Percentiles rank a stretch among this genome's conserved stretches.
Evolutionary conservation across 2,329 filamentous ascomycete genomes (phyloP).

Genomic region (Scopulariopsis brevicaulis): DNA sequence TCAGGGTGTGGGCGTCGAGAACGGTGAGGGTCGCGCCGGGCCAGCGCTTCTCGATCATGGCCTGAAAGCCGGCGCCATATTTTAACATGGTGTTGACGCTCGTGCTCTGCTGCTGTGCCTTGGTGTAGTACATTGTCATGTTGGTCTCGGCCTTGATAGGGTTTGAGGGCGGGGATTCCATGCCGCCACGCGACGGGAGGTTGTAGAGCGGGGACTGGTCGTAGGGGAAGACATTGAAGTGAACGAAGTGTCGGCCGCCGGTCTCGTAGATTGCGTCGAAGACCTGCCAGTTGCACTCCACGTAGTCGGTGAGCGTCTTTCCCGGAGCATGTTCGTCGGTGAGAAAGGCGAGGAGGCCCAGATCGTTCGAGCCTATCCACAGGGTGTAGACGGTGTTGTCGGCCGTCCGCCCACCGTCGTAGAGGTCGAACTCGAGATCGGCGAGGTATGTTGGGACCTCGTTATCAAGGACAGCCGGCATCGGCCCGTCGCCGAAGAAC

Average conservation of each 20-base stretch:
- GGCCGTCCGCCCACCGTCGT: constrained; percentile 31
- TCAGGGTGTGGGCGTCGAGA: constrained; percentile 54
- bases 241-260: constrained; percentile 59
- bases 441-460: constrained; percentile 44
- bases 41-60: constrained; percentile 32
- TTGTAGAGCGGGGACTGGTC: constrained; percentile 59
- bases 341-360: constrained; percentile 55
- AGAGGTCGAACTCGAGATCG: constrained; percentile 28
- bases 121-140: constrained; percentile 30
- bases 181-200: constrained; percentile 26
- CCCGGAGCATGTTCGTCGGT: constrained; percentile 48
- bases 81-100: constrained; percentile 35
- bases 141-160: constrained; percentile 21
- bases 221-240: constrained; percentile 58
- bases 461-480: constrained; percentile 53
- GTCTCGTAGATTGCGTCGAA: constrained; percentile 52
- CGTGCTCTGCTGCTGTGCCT: constrained; percentile 32
- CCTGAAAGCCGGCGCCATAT: constrained; percentile 35
- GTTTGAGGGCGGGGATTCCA: constrained; percentile 1
- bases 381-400: constrained; percentile 60
- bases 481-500: constrained; percentile 32
- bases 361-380: constrained; percentile 75
- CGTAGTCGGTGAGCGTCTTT: constrained; percentile 52
- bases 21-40: constrained; percentile 50
- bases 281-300: constrained; percentile 54